A percentile compares a stretch with the other conserved stretches of the same genome.
Evolutionary conservation across 805 yeast genomes (phyloP).

Genomic region (Saccharomyces eubayanus): DNA sequence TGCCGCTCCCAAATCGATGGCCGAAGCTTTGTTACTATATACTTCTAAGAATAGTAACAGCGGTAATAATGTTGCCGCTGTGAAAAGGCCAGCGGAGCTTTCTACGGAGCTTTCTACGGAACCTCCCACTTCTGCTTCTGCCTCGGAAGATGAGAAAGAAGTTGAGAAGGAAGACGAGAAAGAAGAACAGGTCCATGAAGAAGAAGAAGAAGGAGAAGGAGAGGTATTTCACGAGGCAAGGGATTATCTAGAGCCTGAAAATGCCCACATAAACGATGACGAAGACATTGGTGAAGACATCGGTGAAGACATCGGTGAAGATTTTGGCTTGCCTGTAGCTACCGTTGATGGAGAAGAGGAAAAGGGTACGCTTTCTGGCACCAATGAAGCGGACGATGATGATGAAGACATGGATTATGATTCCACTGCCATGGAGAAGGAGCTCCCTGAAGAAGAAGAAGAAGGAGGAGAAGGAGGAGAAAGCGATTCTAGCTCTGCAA

Average conservation of each 20-base stretch:
- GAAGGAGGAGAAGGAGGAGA: conserved; percentile 7
- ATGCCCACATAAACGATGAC: conserved; percentile 19
- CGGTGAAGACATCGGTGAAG: conserved; percentile 32
- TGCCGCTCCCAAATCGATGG: conserved; percentile 45
- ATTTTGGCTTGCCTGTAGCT: conserved; percentile 14
- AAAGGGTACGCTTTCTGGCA: conserved; percentile 7
- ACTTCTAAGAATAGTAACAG: conserved; percentile 4
- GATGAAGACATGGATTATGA: conserved; percentile 24
- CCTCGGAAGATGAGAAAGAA: not conserved
- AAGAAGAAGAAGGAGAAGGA: conserved; percentile 9
- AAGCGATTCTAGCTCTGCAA: conserved; percentile 1
- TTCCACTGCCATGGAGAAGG: conserved; percentile 14
- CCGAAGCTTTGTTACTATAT: conserved; percentile 38
- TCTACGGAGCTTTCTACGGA: not conserved
- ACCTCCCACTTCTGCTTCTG: not conserved
- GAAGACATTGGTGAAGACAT: conserved; percentile 19
- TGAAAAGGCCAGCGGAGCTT: not conserved
- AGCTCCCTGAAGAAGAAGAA: conserved; percentile 6
- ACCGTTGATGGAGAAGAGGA: not conserved
- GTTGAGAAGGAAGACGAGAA: not conserved
- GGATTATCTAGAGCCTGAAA: conserved; percentile 17
- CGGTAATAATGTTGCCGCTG: not conserved
- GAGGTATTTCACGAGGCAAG: conserved; percentile 19
- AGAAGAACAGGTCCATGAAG: not conserved
- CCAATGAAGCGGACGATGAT: conserved; percentile 29